Evolutionary conservation across 2,329 filamentous ascomycete genomes (phyloP).

Genomic region (Lachnellula hyalina): DNA sequence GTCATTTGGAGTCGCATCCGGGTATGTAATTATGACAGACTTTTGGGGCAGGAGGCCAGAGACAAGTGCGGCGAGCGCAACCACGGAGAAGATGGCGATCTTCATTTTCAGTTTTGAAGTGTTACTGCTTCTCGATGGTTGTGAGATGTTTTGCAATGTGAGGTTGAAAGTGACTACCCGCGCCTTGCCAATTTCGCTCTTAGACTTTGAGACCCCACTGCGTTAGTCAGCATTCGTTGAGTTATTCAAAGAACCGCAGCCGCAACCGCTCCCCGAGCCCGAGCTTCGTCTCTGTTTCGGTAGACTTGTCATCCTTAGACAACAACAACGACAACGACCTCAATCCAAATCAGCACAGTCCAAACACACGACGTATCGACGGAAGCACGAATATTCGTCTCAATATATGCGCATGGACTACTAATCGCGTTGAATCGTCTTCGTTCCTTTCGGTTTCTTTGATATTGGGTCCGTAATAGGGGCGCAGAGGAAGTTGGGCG

Average conservation of each 20-base stretch:
- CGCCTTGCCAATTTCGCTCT: neutral
- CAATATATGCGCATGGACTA: neutral
- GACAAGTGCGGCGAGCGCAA: constrained; percentile 53
- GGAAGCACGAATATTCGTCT: too few relatives aligned
- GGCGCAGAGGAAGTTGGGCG: constrained; percentile 18
- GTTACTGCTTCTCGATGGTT: neutral
- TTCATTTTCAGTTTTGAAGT: constrained; percentile 49
- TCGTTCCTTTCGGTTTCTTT: neutral
- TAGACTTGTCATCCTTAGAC: neutral
- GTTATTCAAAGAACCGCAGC: neutral
- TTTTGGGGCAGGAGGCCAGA: constrained; percentile 56
- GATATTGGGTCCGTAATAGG: constrained; percentile 13
- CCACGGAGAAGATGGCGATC: constrained; percentile 49
- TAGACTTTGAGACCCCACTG: neutral
- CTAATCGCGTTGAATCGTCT: neutral
- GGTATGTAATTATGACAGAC: constrained; percentile 74
- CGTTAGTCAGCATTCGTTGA: neutral
- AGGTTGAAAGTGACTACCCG: neutral
- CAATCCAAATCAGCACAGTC: neutral
- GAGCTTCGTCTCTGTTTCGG: too few relatives aligned
- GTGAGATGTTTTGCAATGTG: neutral
- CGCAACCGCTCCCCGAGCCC: neutral
- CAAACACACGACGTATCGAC: neutral
- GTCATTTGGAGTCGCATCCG: constrained; percentile 57
- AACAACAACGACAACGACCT: neutral